phyloP scores from a whole-genome alignment of 208 protist genomes.

The Crithidia fasciculata region DNA sequence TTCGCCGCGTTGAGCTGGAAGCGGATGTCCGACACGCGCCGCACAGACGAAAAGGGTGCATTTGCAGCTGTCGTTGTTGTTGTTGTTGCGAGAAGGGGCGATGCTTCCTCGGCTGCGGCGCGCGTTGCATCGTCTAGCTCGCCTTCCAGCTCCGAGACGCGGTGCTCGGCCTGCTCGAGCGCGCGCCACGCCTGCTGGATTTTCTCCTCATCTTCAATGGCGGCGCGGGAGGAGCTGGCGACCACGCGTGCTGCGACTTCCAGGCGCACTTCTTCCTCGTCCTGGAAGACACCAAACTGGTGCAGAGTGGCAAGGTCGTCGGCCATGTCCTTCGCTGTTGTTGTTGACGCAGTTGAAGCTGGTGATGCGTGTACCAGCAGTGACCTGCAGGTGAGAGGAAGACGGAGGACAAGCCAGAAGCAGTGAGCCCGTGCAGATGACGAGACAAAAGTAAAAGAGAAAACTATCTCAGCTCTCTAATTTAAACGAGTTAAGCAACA shows the following conservation, averaged over 20 bases:
- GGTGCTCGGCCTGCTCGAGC: conserved; percentile 43
- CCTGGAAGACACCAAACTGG: conserved; percentile 43
- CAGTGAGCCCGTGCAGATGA: too few species aligned
- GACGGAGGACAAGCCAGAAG: too few species aligned
- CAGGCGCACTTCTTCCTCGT: conserved; percentile 57
- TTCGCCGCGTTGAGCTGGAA: conserved; percentile 54
- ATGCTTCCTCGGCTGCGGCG: conserved; percentile 9
- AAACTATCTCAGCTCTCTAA: too few species aligned
- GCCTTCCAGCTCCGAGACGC: conserved; percentile 28
- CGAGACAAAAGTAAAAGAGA: too few species aligned
- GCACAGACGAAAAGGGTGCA: neutral
- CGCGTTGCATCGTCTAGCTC: conserved; percentile 25
- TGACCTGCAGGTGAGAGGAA: too few species aligned
- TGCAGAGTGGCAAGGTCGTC: conserved; percentile 54
- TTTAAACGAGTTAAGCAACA: too few species aligned
- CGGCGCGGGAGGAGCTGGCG: conserved; percentile 34
- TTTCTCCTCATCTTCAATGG: conserved; percentile 50
- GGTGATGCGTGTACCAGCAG: too few species aligned
- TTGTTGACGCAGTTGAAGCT: too few species aligned
- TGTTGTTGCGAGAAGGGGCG: neutral
- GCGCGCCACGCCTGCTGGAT: conserved; percentile 43
- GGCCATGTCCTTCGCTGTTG: conserved; percentile 17
- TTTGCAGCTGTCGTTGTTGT: neutral
- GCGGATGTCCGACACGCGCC: conserved; percentile 22
- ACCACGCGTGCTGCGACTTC: conserved; percentile 63